Base-by-base conservation (phyloP, 1,284 basidiomycete species). In the Ceratobasidium papillatum region DNA sequence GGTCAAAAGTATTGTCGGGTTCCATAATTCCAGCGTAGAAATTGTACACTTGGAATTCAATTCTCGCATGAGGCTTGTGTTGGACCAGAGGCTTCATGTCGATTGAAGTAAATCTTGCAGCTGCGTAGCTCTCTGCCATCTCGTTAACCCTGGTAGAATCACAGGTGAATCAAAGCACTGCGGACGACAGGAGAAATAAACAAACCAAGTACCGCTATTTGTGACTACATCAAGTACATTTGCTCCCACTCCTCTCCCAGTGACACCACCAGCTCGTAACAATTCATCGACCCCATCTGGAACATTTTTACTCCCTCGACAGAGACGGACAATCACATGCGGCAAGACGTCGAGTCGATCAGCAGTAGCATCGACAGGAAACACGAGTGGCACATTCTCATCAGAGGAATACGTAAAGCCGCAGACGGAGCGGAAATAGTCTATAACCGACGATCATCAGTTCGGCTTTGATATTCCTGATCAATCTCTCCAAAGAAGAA, bases 181-280 rank as follows among this genome's bases (percentile, higher is more conserved):
- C 14, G 22, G 12, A 38, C 7, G 19, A 22, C 22, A 8, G 25
- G 27, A 5, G 8, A 14, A 5, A 34, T 2, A 45, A 3, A 34
- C 63, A 22, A 56, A 56, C 65, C 65, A 66, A 22, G 49, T 12
- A 3, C 64, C 64, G 32, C 64, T 66, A 25, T 52, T 54, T 19
- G 64, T 66, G n/a, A 41, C 32, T 2, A 66, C 25, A 27, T 66
- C 49, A 27, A 66, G 49, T 32, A 66, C 64, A 1, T 22, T 12
- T 3, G 49, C 64, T 7, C 64, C 64, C 17, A 5, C 14, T 30
- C 8, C 32, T 14, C 4, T 32, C 12, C 4, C 22, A 22, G 49
- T 19, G 14, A 66, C 36, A 25, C 64, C 64, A 17, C 64, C 64
- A 1, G 12, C 1, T 25, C n/a, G 12, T 3, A 66, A 34, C 32